Base-by-base conservation (phyloP, 2,329 filamentous ascomycete species). In the Akanthomyces dipterigenus region DNA sequence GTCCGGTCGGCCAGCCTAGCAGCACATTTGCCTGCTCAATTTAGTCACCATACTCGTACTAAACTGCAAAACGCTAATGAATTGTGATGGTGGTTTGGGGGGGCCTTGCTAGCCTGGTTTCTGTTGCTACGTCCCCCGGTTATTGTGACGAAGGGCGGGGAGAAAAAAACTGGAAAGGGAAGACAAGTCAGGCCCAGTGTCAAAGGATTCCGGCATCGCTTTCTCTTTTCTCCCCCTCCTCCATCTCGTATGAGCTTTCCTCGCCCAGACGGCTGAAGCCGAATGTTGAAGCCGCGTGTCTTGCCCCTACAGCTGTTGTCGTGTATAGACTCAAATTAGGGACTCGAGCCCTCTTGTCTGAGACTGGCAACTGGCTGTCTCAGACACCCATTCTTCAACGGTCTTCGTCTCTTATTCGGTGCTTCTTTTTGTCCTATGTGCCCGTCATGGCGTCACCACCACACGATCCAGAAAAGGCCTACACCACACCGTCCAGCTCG, bases 401-500 rank as follows among this genome's bases (percentile, higher is more conserved):
- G 38, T 18, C 1, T 38, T 34, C 22, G n/a, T n/a, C n/a, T n/a
- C n/a, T n/a, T n/a, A n/a, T n/a, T n/a, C n/a, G n/a, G n/a, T n/a
- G n/a, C n/a, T 57, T 42, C 5, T 26, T 46, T 36, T 8, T 1
- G 6, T 26, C 5, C 28, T n/a, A 9, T 22, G 7, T 45, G 9
- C 28, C 18, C 18, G 26, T 4, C 31, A 61, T 61, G 58, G 22
- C 55, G 34, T 46, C 56, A 18, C 26, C 42, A 11, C 50, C 34
- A n/a, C 45, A 49, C 42, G 58, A 61, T 49, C 49, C 50, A 12
- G 58, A 61, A 55, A 61, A 55, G 42, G 57, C 38, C n/a, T 20
- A 49, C 22, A 22, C 42, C 28, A 42, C 58, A 9, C 38, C 58
- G 20, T 28, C 40, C 22, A 49, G 42, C 28, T 49, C 42, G 20